Conservation (phyloP, 2,329 filamentous ascomycete species). For the Rutstroemia sydowiana region DNA sequence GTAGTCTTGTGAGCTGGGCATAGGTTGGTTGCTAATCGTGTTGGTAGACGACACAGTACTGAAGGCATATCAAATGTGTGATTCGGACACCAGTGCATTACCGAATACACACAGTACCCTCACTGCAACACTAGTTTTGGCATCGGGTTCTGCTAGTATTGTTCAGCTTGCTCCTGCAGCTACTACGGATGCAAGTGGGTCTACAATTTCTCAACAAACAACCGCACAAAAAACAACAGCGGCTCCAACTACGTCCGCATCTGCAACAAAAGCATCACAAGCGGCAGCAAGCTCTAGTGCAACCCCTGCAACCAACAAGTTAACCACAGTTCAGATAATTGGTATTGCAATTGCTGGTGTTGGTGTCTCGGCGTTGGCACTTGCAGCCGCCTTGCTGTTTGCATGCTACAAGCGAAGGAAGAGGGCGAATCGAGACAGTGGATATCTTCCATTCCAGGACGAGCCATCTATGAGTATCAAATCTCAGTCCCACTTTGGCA, state of each 20-base stretch:
- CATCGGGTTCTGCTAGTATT: conserved; percentile 32
- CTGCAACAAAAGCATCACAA: background rate
- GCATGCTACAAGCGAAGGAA: conserved; percentile 30
- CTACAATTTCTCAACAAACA: conserved; percentile 19
- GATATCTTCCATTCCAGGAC: conserved; percentile 27
- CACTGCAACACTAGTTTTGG: conserved; percentile 46
- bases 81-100: conserved; percentile 40
- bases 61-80: conserved; percentile 53
- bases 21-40: conserved; percentile 6
- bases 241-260: conserved; percentile 12
- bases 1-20: background rate
- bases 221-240: conserved; percentile 7
- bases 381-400: conserved; percentile 38
- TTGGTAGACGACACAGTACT: conserved; percentile 37
- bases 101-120: conserved; percentile 52
- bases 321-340: conserved; percentile 38
- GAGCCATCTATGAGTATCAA: conserved; percentile 21
- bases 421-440: conserved; percentile 25
- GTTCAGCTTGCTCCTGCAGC: conserved; percentile 25
- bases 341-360: conserved; percentile 51
- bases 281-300: conserved; percentile 11
- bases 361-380: conserved; percentile 41
- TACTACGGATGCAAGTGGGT: conserved; percentile 11
- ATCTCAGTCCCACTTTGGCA: conserved; percentile 10
- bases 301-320: conserved; percentile 11